phyloP scores from a whole-genome alignment of 257 asterid genomes.

The Thymus mandschuricus region DNA sequence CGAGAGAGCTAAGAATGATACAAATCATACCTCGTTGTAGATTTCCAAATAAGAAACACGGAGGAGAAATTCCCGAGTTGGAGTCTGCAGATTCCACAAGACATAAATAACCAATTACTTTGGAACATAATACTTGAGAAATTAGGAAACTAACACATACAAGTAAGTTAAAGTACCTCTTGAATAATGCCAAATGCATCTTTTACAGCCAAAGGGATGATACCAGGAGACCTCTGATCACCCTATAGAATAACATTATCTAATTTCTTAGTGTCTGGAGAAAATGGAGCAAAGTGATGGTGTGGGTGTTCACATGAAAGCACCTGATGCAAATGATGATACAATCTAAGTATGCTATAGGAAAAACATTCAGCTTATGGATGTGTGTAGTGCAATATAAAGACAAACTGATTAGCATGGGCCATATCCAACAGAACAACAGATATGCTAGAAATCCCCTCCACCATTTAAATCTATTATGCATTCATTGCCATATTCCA shows the following conservation, averaged over 20 bases:
- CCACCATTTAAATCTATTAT: neutral
- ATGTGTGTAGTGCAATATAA: conserved; percentile 18
- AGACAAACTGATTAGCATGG: conserved; percentile 25
- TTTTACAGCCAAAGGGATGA: conserved; percentile 97
- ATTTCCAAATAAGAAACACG: conserved; percentile 98
- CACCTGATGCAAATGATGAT: conserved; percentile 27
- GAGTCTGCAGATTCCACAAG: conserved; percentile 72
- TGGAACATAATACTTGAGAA: conserved; percentile 33
- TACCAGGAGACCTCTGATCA: conserved; percentile 99
- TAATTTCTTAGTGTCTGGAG: conserved; percentile 27
- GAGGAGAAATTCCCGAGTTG: conserved; percentile 92
- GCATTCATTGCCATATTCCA: conserved; percentile 12
- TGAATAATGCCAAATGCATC: conserved; percentile 97
- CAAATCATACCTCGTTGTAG: conserved; percentile 87
- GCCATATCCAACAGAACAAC: conserved; percentile 23
- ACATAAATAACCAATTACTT: conserved; percentile 24
- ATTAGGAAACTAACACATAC: conserved; percentile 16
- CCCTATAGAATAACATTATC: conserved; percentile 58
- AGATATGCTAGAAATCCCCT: conserved; percentile 11
- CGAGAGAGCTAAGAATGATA: conserved; percentile 27
- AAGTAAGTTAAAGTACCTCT: conserved; percentile 70
- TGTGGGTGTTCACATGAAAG: conserved; percentile 17
- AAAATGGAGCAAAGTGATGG: conserved; percentile 23
- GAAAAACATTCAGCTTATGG: conserved; percentile 18
- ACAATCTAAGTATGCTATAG: conserved; percentile 19